These are phyloP conservation scores for Henckelia pumila DNA, from an alignment of 257 asterid genomes.

Conservation along the genomic window DNA sequence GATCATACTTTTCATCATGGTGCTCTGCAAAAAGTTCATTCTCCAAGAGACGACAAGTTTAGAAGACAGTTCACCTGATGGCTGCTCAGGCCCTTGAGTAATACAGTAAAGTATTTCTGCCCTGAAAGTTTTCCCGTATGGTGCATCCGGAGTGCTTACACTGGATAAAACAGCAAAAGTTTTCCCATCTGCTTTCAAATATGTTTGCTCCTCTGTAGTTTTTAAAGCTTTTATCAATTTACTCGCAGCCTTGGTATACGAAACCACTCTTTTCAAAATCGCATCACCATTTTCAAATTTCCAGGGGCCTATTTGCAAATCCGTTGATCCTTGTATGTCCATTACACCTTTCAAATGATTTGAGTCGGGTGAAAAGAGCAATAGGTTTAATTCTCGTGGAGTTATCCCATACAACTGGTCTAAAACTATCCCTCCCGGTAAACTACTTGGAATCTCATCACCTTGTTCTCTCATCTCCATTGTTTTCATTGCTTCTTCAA, in stretches of 20 bases:
- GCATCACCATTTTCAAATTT: constrained; percentile 59
- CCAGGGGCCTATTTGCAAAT: constrained; percentile 73
- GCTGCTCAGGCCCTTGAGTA: constrained; percentile 81
- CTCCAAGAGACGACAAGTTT: constrained; percentile 85
- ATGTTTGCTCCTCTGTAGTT: constrained; percentile 84
- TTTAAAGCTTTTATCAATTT: constrained; percentile 78
- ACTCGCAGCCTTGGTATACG: constrained; percentile 74
- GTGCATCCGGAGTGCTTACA: constrained; percentile 96
- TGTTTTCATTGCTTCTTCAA: constrained; percentile 64
- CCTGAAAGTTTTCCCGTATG: constrained; percentile 76
- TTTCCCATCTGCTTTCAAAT: constrained; percentile 78
- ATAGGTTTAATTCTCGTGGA: constrained; percentile 64
- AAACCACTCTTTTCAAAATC: constrained; percentile 55
- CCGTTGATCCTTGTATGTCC: constrained; percentile 72
- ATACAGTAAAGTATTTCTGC: constrained; percentile 81
- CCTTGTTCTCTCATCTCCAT: constrained; percentile 66
- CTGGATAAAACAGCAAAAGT: constrained; percentile 57
- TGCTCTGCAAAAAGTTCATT: constrained; percentile 86
- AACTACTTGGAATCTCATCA: constrained; percentile 58
- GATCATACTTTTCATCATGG: constrained; percentile 90
- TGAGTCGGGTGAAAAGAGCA: constrained; percentile 78
- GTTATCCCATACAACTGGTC: constrained; percentile 64
- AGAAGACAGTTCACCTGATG: constrained; percentile 80
- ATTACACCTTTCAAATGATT: constrained; percentile 47
- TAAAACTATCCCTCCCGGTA: constrained; percentile 76